Evolutionary conservation across 495 filamentous ascomycete genomes (phyloP).

Genomic region (Podospora pseudopauciseta): DNA sequence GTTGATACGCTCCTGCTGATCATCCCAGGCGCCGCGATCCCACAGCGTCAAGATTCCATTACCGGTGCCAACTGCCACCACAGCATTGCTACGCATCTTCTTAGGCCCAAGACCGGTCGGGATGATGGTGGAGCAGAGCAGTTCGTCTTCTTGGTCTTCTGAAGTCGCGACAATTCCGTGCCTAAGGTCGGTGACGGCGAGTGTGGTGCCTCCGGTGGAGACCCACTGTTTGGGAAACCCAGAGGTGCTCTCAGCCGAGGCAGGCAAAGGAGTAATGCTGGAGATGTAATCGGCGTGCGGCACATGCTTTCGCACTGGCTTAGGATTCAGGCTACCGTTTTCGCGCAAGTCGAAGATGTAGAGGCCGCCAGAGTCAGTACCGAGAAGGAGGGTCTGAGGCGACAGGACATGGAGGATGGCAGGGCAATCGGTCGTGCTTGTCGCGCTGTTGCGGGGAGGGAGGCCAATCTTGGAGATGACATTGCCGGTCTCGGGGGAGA

Average conservation of each 20-base stretch:
- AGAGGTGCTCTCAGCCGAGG: conserved; percentile 70
- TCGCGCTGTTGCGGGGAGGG: conserved; percentile 42
- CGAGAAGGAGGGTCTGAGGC: conserved; percentile 83
- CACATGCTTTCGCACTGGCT: conserved; percentile 71
- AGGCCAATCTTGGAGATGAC: conserved; percentile 75
- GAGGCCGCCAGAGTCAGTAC: conserved; percentile 81
- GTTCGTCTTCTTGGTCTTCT: conserved; percentile 91
- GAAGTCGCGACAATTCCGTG: conserved; percentile 76
- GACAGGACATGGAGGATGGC: conserved; percentile 76
- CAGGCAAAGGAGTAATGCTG: conserved; percentile 77
- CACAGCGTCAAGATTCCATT: conserved; percentile 83
- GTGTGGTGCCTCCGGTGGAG: conserved; percentile 81
- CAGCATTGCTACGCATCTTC: conserved; percentile 63
- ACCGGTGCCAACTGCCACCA: conserved; percentile 74
- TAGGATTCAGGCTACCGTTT: conserved; percentile 55
- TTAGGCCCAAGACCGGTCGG: conserved; percentile 57
- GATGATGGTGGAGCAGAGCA: conserved; percentile 75
- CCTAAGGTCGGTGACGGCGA: conserved; percentile 84
- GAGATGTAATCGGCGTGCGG: conserved; percentile 93
- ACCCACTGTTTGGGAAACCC: conserved; percentile 91
- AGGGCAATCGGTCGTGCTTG: conserved; percentile 57
- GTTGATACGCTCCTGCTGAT: conserved; percentile 83
- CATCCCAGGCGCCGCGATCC: conserved; percentile 92
- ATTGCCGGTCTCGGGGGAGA: conserved; percentile 70
- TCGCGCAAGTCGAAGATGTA: conserved; percentile 87